Percentiles rank a stretch among this genome's conserved stretches.
Evolutionary conservation across 176 grass and related monocot species (phyloP).

Genomic region (barley (Hordeum vulgare)): DNA sequence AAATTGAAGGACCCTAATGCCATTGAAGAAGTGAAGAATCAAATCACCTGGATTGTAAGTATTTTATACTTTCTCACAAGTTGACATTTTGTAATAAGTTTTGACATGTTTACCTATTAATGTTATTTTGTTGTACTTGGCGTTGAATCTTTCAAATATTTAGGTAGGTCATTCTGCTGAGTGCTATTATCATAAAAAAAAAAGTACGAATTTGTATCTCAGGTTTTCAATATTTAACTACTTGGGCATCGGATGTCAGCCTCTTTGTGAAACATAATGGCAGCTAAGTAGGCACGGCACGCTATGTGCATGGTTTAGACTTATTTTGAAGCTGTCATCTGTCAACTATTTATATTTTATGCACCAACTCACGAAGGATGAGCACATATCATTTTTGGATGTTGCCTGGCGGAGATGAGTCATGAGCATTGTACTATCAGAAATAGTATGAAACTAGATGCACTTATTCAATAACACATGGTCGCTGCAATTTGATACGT

Average conservation of each 20-base stretch:
- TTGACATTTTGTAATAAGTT: neutral
- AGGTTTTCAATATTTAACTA: neutral
- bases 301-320: neutral
- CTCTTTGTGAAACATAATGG: neutral
- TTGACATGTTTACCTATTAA: neutral
- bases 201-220: neutral
- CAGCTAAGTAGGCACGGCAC: neutral
- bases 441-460: neutral
- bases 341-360: neutral
- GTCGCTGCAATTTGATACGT: neutral
- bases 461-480: neutral
- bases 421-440: neutral
- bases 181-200: neutral
- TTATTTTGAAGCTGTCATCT: neutral
- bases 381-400: neutral
- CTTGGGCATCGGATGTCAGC: neutral
- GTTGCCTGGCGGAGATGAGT: neutral
- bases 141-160: neutral
- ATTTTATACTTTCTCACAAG: constrained; percentile 3
- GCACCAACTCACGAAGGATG: neutral
- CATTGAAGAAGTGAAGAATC: constrained; percentile 66
- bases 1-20: constrained; percentile 75
- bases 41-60: constrained; percentile 87
- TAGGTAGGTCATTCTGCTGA: neutral
- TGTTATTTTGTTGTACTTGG: constrained; percentile 3